Base-by-base conservation (phyloP, 75 land plant genomes). In the Larix kaempferi region DNA sequence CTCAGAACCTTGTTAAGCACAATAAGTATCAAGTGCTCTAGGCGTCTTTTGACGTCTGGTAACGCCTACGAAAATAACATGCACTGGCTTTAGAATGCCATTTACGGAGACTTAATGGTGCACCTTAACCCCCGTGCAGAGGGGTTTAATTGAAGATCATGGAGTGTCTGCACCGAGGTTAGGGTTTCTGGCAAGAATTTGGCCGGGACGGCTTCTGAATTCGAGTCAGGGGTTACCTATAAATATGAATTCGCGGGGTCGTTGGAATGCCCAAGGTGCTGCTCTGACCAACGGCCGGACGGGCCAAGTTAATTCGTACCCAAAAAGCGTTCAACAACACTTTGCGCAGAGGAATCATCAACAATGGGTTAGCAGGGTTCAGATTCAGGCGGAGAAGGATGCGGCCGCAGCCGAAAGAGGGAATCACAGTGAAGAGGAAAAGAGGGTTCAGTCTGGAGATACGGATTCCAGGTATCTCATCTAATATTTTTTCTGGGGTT, bases 321-420 rank as follows among this genome's bases (percentile, higher is more conserved):
- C 54, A 10, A 49, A 49, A 49, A 49, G 12, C 54, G 54, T 49
- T 49, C 52, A 69, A 44, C 73, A 69, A 69, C 19, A 37, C n/a
- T 29, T 14, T 49, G 33, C 76, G 16, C 76, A 56, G 76, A 52
- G 60, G 26, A 25, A 74, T 23, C 76, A 74, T 19, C 76, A 74
- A 60, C 76, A 74, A 25, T 74, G 76, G 76, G 26, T 74, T 56
- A 49, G 76, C 26, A 74, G 76, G 60, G 56, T 61, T 27, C 59
- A 49, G 35, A 56, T 56, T 13, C 59, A 52, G 65, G 16, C 76
- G 17, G n/a, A 25, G 21, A 74, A 49, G 25, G 61, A 74, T 26
- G 76, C 59, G 8, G 76, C n/a, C 16, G 76, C 29, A 26, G 65
- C 64, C 25, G 12, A 62, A 23, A 23, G 64, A 62, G 25, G 12